These are phyloP conservation scores for Cordyceps tenuipes DNA, from an alignment of 2,329 filamentous ascomycete genomes.

Conservation along the genomic window DNA sequence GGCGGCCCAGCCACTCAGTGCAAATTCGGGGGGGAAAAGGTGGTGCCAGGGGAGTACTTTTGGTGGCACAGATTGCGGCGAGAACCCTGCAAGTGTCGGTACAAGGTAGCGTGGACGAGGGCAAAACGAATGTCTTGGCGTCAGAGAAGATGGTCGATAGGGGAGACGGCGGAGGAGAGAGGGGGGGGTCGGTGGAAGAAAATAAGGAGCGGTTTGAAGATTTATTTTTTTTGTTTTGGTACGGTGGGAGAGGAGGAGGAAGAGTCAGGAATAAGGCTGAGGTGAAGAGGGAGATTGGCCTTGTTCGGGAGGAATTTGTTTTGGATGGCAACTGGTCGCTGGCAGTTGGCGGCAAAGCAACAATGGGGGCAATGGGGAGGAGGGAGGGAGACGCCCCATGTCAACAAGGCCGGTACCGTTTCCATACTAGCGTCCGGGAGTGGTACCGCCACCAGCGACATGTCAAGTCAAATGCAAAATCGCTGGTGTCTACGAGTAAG, in stretches of 20 bases:
- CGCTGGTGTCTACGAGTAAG: conserved; percentile 5
- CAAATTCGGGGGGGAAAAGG: not conserved
- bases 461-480: not conserved
- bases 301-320: not conserved
- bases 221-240: not conserved
- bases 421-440: conserved; percentile 3
- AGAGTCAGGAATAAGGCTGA: not conserved
- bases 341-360: not conserved
- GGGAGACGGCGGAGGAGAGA: not conserved
- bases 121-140: conserved; percentile 4
- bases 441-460: not conserved
- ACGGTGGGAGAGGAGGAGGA: not conserved
- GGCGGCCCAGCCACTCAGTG: conserved; percentile 7
- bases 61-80: not conserved
- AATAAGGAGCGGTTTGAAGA: not conserved
- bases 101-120: conserved; percentile 2
- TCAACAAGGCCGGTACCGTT: not conserved
- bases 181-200: no score
- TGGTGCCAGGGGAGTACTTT: not conserved
- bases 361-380: not conserved
- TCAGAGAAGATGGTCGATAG: not conserved
- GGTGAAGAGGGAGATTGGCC: not conserved
- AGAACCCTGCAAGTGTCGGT: conserved; percentile 7
- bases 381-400: not conserved
- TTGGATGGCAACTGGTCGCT: not conserved